Percentiles rank a stretch among this genome's conserved stretches.
Evolutionary conservation across 2,329 filamentous ascomycete genomes (phyloP).

Genomic region (Hymenoscyphus albidus): DNA sequence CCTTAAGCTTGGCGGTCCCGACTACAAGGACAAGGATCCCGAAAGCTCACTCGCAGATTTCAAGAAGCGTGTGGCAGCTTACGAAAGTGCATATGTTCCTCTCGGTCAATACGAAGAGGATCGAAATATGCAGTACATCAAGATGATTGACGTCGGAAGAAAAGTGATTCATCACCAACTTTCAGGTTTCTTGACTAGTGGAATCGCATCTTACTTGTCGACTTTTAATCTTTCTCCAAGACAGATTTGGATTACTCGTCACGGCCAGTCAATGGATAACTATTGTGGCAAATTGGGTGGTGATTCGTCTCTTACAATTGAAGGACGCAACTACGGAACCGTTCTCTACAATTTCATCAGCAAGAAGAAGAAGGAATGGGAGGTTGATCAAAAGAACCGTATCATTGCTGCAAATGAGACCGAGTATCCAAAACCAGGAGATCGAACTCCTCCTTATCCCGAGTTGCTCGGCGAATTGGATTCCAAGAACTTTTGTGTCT

Average conservation of each 20-base stretch:
- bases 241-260: constrained; percentile 97
- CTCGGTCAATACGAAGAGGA: constrained; percentile 88
- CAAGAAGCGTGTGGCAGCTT: constrained; percentile 85
- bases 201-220: constrained; percentile 89
- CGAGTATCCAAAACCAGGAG: constrained; percentile 77
- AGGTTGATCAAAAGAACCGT: constrained; percentile 75
- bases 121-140: constrained; percentile 85
- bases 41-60: constrained; percentile 82
- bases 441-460: constrained; percentile 92
- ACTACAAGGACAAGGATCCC: constrained; percentile 94
- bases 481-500: constrained; percentile 92
- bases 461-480: constrained; percentile 68
- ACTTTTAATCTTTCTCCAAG: constrained; percentile 95
- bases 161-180: constrained; percentile 91
- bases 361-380: constrained; percentile 74
- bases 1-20: constrained; percentile 88
- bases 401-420: constrained; percentile 64
- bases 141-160: constrained; percentile 95
- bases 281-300: constrained; percentile 84
- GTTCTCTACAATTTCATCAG: constrained; percentile 83
- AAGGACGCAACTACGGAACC: constrained; percentile 73
- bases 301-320: constrained; percentile 77
- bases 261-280: constrained; percentile 90
- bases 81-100: constrained; percentile 90
- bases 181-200: constrained; percentile 84